phyloP scores from a whole-genome alignment of 805 yeast species.

The Cyberlindnera saturnus region DNA sequence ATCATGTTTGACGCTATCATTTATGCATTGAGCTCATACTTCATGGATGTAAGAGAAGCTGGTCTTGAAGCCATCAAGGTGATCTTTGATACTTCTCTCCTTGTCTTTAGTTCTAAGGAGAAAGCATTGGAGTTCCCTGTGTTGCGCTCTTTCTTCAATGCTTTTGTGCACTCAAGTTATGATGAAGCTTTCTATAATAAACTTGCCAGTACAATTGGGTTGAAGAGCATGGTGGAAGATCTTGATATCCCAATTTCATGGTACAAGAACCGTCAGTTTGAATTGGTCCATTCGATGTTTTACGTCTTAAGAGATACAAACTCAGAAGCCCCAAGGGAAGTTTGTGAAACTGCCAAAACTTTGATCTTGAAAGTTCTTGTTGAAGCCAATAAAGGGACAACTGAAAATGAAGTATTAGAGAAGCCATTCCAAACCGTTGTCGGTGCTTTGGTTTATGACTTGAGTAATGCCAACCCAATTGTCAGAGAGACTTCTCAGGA shows the following conservation, averaged over 20 bases:
- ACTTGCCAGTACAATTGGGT: conserved; percentile 83
- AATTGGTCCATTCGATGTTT: conserved; percentile 77
- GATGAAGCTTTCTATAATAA: conserved; percentile 83
- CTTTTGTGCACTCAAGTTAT: conserved; percentile 86
- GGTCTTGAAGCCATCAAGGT: conserved; percentile 63
- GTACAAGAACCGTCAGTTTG: conserved; percentile 74
- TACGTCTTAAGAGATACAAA: conserved; percentile 90
- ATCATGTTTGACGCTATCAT: conserved; percentile 70
- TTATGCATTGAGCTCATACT: conserved; percentile 74
- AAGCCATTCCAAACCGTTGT: conserved; percentile 76
- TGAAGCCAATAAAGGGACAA: conserved; percentile 57
- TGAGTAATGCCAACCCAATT: conserved; percentile 79
- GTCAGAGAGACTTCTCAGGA: conserved; percentile 80
- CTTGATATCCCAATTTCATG: conserved; percentile 63
- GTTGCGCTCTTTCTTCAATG: conserved; percentile 68
- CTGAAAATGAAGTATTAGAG: conserved; percentile 54
- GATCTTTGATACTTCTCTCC: conserved; percentile 54
- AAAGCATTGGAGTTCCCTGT: conserved; percentile 69
- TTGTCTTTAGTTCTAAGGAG: conserved; percentile 62
- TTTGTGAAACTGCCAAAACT: conserved; percentile 63
- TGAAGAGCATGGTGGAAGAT: conserved; percentile 65
- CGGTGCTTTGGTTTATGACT: conserved; percentile 87
- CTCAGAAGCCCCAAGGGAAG: conserved; percentile 76
- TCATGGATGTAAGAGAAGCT: conserved; percentile 58
- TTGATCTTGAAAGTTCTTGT: conserved; percentile 58